Base-by-base conservation (phyloP, 73 alveolate genomes). In the Paramecium biaurelia region DNA sequence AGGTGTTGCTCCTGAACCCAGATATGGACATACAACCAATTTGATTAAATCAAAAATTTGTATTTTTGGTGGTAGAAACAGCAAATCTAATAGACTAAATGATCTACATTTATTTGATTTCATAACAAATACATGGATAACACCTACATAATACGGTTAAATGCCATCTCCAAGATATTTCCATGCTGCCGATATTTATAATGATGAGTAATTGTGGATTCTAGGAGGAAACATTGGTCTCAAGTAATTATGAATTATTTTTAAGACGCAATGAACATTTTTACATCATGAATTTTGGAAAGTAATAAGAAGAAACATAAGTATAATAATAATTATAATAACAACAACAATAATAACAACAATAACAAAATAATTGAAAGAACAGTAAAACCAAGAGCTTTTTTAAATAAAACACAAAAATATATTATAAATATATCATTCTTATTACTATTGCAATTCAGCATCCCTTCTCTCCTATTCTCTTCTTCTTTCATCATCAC, bases 11-110 rank as follows among this genome's bases (percentile, higher is more conserved):
- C 95, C 95, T 3, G 92, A 79, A 53, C 95, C 95, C 21, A 76
- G 95, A 92, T 42, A 68, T 15, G 95, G 95, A 4, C 95, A 92
- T 79, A 30, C 95, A 11, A 92, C 92, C n/a, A 92, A 57, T 49
- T 47, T 79, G 56, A 41, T 79, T 20, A 79, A 79, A 45, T 42
- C 76, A 10, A 79, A 79, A 34, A 79, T 79, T 20, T 79, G 90
- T 79, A 79, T 79, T 24, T 79, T 42, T 24, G 90, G 90, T n/a
- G 90, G 90, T 8, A 79, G 74, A 41, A 41, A 41, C 20, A 34
- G 47, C 32, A 38, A 47, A 26, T 21, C 43, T 79, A n/a, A 43
- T 18, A 9, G 90, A 45, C 23, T 79, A 8, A 45, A 45, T 20
- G 90, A 79, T 79, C 20, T 79, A 12, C 56, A 37, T 20, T 45